phyloP scores from a whole-genome alignment of 192 early-diverging fungal genomes.

The Gryganskiella cystojenkinii region DNA sequence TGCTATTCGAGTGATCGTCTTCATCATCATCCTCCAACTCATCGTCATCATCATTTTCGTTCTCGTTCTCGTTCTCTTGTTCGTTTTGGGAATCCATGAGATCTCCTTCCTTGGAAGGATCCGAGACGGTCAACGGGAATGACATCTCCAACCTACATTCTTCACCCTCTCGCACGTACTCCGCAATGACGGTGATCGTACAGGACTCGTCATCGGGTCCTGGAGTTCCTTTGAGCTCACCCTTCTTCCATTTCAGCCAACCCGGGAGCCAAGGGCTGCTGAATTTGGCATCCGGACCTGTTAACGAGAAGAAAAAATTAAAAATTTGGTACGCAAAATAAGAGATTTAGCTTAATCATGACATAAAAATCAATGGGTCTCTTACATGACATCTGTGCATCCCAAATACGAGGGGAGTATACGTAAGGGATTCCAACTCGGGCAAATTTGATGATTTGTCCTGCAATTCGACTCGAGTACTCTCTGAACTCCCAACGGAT shows the following conservation, averaged over 20 bases:
- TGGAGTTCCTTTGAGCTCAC: slow-evolving; percentile 73
- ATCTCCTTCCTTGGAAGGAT: slow-evolving; percentile 48
- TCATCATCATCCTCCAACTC: slow-evolving; percentile 16
- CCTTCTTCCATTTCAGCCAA: slow-evolving; percentile 83
- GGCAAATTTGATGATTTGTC: slow-evolving; percentile 71
- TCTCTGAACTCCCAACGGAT: slow-evolving; percentile 79
- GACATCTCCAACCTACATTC: slow-evolving; percentile 57
- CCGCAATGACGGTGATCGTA: slow-evolving; percentile 71
- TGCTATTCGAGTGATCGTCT: no score
- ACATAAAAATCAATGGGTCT: no score
- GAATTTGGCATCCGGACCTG: slow-evolving; percentile 77
- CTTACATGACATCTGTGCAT: slow-evolving; percentile 75
- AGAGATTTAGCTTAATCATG: no score
- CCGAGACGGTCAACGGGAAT: slow-evolving; percentile 52
- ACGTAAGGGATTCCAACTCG: slow-evolving; percentile 69
- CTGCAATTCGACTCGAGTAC: slow-evolving; percentile 74
- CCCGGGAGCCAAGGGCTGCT: slow-evolving; percentile 73
- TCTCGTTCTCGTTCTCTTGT: slow-evolving; percentile 4
- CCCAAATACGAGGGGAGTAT: slow-evolving; percentile 78
- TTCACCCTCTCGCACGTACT: slow-evolving; percentile 69
- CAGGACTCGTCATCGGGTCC: slow-evolving; percentile 64
- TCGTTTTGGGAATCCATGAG: slow-evolving; percentile 37
- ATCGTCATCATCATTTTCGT: slow-evolving; percentile 25
- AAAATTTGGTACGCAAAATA: neutral
- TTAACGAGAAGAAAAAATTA: slow-evolving; percentile 8